Conservation (phyloP, 495 filamentous ascomycete species). For the Penicillium atrosanguineum region DNA sequence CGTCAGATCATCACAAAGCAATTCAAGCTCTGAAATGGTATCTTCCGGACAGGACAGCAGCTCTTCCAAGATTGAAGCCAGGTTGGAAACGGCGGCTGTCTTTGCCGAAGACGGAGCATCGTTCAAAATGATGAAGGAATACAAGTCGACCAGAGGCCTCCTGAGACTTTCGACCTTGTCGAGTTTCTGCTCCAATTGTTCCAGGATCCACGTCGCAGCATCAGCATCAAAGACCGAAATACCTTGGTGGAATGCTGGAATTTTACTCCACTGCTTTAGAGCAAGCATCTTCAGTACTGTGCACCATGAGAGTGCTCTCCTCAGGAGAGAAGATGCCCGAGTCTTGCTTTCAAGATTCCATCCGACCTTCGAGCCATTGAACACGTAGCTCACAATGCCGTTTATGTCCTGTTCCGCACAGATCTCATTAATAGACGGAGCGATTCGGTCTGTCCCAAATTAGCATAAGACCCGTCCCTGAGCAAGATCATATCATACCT, state of each 20-base stretch:
- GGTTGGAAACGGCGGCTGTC: conserved; percentile 29
- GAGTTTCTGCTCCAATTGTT: conserved; percentile 28
- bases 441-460: conserved; percentile 16
- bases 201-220: conserved; percentile 39
- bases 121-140: conserved; percentile 31
- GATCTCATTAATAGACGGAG: conserved; percentile 21
- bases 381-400: conserved; percentile 25
- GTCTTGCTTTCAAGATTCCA: conserved; percentile 35
- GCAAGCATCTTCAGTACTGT: conserved; percentile 26
- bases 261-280: conserved; percentile 11
- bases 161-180: conserved; percentile 20
- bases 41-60: conserved; percentile 20
- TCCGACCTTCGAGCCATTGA: conserved; percentile 27
- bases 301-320: conserved; percentile 40
- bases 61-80: conserved; percentile 34
- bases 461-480: neutral
- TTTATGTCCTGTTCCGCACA: conserved; percentile 31
- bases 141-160: conserved; percentile 25
- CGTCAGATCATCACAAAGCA: conserved; percentile 29
- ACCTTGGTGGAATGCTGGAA: conserved; percentile 24
- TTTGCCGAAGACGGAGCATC: conserved; percentile 29
- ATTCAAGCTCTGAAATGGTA: conserved; percentile 9
- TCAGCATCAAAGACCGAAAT: conserved; percentile 37
- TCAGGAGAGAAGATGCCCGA: conserved; percentile 39
- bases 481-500: conserved; percentile 15